A percentile compares a stretch with the other conserved stretches of the same genome.
Evolutionary conservation across 1,284 basidiomycete genomes (phyloP).

Genomic region (Puccinia novopanici): DNA sequence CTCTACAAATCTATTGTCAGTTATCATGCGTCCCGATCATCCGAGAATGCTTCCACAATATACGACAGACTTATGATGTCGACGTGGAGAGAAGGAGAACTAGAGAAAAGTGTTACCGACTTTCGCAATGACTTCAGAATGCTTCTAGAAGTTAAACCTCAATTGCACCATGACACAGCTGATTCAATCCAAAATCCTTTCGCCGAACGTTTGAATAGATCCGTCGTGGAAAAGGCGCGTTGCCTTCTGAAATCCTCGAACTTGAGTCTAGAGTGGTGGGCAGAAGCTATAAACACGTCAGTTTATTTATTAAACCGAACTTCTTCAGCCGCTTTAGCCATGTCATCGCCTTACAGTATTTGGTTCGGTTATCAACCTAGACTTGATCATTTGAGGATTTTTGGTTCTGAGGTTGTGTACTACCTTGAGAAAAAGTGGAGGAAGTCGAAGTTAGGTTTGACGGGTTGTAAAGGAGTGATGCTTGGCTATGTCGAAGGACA

Average conservation of each 20-base stretch:
- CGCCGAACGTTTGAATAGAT: too few species aligned
- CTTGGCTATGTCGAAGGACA: conserved; percentile 23
- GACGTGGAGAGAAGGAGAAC: too few species aligned
- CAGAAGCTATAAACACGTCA: neutral
- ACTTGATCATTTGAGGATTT: too few species aligned
- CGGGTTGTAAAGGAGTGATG: neutral
- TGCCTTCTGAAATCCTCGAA: neutral
- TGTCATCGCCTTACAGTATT: too few species aligned
- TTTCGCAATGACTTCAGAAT: neutral
- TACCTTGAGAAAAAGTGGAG: neutral
- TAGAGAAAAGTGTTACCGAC: neutral
- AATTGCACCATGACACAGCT: too few species aligned
- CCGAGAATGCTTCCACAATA: neutral
- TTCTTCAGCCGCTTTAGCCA: neutral
- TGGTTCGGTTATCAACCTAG: too few species aligned
- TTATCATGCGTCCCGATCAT: neutral
- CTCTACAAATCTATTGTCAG: neutral
- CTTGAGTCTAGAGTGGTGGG: neutral
- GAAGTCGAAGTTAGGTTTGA: neutral
- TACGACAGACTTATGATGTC: neutral
- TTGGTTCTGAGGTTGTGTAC: too few species aligned
- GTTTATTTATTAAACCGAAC: neutral
- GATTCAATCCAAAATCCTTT: conserved; percentile 14
- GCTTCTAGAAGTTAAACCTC: neutral
- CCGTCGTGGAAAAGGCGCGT: neutral